Conservation (phyloP, 179 eudicot genomes). For the Patellifolia procumbens region DNA sequence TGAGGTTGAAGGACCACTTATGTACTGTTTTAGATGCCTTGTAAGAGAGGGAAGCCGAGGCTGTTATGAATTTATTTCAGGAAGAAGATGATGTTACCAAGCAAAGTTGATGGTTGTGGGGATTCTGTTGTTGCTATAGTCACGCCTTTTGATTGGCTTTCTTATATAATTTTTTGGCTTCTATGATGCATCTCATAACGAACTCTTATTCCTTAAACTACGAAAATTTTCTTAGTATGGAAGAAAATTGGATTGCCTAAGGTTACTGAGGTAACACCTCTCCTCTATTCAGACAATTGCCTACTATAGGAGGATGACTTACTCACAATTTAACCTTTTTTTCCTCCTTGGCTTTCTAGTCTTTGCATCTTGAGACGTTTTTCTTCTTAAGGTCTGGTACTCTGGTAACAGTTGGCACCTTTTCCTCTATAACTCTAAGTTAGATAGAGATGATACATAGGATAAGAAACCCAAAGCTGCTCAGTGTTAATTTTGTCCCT, state of each 20-base stretch:
- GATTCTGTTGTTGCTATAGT: conserved; percentile 24
- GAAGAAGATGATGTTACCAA: conserved; percentile 21
- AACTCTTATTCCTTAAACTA: too few relatives aligned
- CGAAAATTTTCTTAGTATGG: too few relatives aligned
- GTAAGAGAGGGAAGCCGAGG: conserved; percentile 27
- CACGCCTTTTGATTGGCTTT: conserved; percentile 29
- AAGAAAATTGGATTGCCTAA: not conserved
- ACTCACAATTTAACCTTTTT: not conserved
- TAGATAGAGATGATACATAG: not conserved
- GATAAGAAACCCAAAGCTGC: not conserved
- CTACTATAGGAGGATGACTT: not conserved
- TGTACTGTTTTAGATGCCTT: conserved; percentile 29
- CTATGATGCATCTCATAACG: conserved; percentile 13
- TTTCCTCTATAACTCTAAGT: not conserved
- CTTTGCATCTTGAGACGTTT: too few relatives aligned
- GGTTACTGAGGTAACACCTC: not conserved
- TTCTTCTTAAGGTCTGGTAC: too few relatives aligned
- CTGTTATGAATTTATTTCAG: conserved; percentile 16
- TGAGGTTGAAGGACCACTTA: conserved; percentile 34
- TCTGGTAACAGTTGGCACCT: not conserved
- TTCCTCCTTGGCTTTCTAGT: not conserved
- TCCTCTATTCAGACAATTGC: not conserved
- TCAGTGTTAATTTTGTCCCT: not conserved
- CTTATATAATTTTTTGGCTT: conserved; percentile 4
- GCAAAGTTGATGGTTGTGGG: conserved; percentile 23